These are phyloP conservation scores for Pisolithus albus DNA, from an alignment of 768 basidiomycete genomes.

Conservation along the genomic window DNA sequence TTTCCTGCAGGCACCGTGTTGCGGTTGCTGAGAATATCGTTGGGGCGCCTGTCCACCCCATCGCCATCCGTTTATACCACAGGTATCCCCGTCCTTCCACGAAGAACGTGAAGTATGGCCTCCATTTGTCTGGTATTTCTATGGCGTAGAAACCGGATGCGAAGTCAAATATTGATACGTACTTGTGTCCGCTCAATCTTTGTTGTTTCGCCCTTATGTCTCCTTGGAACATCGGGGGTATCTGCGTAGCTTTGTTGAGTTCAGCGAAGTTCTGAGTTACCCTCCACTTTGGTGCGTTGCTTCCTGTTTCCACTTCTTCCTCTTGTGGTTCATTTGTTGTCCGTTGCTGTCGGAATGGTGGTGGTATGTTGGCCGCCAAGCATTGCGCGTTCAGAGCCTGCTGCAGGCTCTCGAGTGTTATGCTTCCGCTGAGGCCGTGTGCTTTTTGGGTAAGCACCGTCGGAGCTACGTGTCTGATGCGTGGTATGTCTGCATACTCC, in stretches of 20 bases:
- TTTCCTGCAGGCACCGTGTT: too few relatives aligned
- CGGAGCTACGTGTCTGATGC: neutral
- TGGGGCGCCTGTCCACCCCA: too few relatives aligned
- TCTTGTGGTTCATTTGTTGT: neutral
- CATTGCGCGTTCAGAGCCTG: slow-evolving; percentile 22
- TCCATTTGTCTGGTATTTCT: too few relatives aligned
- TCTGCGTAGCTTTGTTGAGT: neutral
- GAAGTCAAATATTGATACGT: too few relatives aligned
- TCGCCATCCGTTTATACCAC: too few relatives aligned
- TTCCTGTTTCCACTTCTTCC: neutral
- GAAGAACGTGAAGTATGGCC: too few relatives aligned
- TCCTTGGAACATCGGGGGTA: neutral
- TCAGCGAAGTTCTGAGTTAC: neutral
- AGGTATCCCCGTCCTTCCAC: too few relatives aligned
- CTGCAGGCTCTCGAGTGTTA: slow-evolving; percentile 30
- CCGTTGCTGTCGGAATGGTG: neutral
- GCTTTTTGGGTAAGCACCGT: slow-evolving; percentile 34
- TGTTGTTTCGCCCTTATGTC: too few relatives aligned
- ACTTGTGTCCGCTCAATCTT: too few relatives aligned
- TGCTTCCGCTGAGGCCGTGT: slow-evolving; percentile 19
- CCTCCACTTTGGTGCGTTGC: neutral
- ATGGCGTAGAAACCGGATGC: too few relatives aligned
- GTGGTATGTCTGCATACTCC: neutral
- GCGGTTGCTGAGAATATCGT: too few relatives aligned
- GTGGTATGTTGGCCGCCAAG: neutral